These are phyloP conservation scores for Coelastrella sp. DNA, from an alignment of 139 green algal genomes.

Conservation along the genomic window DNA sequence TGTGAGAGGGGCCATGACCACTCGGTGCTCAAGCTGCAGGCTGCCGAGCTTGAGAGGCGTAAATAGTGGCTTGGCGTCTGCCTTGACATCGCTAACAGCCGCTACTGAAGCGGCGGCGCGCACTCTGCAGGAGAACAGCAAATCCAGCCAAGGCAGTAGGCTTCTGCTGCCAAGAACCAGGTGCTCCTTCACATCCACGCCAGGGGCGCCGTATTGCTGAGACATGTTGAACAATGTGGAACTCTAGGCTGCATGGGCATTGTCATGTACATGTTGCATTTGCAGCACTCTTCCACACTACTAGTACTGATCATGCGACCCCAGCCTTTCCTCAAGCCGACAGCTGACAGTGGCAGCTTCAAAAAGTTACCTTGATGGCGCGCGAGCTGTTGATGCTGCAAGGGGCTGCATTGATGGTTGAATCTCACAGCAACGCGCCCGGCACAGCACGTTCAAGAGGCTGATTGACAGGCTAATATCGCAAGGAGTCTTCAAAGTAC, in stretches of 20 bases:
- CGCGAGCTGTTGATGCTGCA: not conserved
- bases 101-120: constrained; percentile 9
- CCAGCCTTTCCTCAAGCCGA: no score
- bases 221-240: no score
- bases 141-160: not conserved
- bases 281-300: no score
- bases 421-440: not conserved
- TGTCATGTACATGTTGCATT: not conserved
- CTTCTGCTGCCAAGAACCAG: not conserved
- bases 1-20: constrained; percentile 84
- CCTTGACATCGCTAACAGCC: not conserved
- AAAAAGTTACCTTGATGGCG: not conserved
- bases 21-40: constrained; percentile 68
- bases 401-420: not conserved
- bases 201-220: no score
- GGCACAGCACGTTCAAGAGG: not conserved
- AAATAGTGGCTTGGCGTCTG: constrained; percentile 54
- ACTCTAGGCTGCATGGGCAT: no score
- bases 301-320: no score
- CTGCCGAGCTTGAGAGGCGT: constrained; percentile 57
- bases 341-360: not conserved
- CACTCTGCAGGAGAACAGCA: constrained; percentile 3
- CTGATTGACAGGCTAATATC: not conserved
- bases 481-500: not conserved
- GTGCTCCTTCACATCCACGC: not conserved